A percentile compares a stretch with the other conserved stretches of the same genome.
Evolutionary conservation across 2,329 filamentous ascomycete genomes (phyloP).

Genomic region (Cladosporium sp.): DNA sequence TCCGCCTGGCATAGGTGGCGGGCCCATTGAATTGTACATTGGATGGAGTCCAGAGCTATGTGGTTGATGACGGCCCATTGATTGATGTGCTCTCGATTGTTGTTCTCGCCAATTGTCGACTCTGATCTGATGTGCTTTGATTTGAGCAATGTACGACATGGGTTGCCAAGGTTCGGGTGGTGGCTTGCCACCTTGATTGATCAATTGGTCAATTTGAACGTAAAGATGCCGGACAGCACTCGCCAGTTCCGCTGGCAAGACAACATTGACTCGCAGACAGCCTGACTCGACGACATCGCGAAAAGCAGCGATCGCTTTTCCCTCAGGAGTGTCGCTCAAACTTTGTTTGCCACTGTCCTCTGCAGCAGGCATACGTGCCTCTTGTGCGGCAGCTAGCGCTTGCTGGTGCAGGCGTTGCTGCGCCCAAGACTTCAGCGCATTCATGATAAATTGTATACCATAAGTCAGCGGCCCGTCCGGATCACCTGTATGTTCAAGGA

Average conservation of each 20-base stretch:
- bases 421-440: constrained; percentile 32
- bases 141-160: constrained; percentile 31
- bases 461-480: constrained; percentile 25
- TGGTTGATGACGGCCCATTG: constrained; percentile 16
- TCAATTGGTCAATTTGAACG: constrained; percentile 32
- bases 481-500: constrained; percentile 17
- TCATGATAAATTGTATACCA: constrained; percentile 32
- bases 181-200: constrained; percentile 25
- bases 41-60: constrained; percentile 20
- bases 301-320: constrained; percentile 27
- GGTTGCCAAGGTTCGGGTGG: constrained; percentile 23
- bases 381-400: constrained; percentile 19
- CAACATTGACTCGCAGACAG: constrained; percentile 27
- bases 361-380: background rate
- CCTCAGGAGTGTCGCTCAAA: constrained; percentile 26
- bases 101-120: constrained; percentile 23
- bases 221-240: constrained; percentile 28
- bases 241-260: constrained; percentile 19
- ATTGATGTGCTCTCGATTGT: constrained; percentile 19
- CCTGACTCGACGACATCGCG: constrained; percentile 29
- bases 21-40: constrained; percentile 14
- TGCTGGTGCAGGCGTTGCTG: constrained; percentile 24
- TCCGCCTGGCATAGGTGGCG: background rate
- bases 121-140: constrained; percentile 22
- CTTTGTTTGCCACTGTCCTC: background rate